Percentiles rank a stretch among this genome's conserved stretches.
phyloP scores from a whole-genome alignment of 805 yeast genomes.

The Sporopachydermia lactativora region DNA sequence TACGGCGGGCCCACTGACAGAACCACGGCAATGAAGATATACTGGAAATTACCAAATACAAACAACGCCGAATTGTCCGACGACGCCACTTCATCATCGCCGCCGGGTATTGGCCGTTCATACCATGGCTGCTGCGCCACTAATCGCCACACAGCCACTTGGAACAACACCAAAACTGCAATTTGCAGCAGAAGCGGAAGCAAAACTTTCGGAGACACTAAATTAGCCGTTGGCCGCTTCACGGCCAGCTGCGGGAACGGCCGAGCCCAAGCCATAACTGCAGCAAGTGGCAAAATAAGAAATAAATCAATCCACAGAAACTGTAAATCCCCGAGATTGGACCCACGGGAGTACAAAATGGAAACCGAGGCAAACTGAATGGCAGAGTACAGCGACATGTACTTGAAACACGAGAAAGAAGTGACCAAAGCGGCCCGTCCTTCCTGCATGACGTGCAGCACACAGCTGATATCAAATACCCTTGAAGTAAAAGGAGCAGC shows the following conservation, averaged over 20 bases:
- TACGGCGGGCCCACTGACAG: slow-evolving; percentile 90
- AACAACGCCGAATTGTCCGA: slow-evolving; percentile 86
- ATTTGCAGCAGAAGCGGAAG: slow-evolving; percentile 76
- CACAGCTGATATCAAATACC: slow-evolving; percentile 83
- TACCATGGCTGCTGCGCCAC: slow-evolving; percentile 62
- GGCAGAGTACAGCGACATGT: slow-evolving; percentile 94
- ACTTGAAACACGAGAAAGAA: slow-evolving; percentile 92
- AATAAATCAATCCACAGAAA: slow-evolving; percentile 87
- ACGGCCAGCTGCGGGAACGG: slow-evolving; percentile 46
- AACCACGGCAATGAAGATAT: slow-evolving; percentile 71
- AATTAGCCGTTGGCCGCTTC: slow-evolving; percentile 87
- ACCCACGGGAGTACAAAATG: slow-evolving; percentile 72
- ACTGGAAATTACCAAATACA: slow-evolving; percentile 74
- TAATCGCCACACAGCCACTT: slow-evolving; percentile 48
- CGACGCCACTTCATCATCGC: slow-evolving; percentile 65
- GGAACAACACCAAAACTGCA: slow-evolving; percentile 45
- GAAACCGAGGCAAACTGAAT: slow-evolving; percentile 87
- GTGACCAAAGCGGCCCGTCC: slow-evolving; percentile 94
- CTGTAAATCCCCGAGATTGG: slow-evolving; percentile 94
- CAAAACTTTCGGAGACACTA: slow-evolving; percentile 79
- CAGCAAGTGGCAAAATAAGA: slow-evolving; percentile 85
- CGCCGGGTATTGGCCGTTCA: slow-evolving; percentile 60
- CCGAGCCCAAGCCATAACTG: slow-evolving; percentile 95
- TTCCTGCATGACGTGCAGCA: slow-evolving; percentile 78
- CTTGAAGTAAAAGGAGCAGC: slow-evolving; percentile 98